A percentile compares a stretch with the other conserved stretches of the same genome.
phyloP scores from a whole-genome alignment of 1,284 basidiomycete species.

The Malassezia equina region DNA sequence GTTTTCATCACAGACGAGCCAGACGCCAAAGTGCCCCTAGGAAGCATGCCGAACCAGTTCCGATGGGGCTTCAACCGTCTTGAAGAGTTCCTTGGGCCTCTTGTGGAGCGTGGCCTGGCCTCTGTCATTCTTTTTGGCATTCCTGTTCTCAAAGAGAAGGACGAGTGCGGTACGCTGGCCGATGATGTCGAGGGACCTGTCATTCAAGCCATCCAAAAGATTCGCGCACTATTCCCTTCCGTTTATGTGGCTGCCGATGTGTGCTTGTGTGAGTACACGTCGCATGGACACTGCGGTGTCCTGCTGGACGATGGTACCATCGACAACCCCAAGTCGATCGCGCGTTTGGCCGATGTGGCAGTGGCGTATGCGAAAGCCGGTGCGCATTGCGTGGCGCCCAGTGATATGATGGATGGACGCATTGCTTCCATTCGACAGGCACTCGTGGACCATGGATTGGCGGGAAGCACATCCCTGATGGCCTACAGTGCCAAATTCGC shows the following conservation, averaged over 20 bases:
- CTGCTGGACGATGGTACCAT: slow-evolving; percentile 65
- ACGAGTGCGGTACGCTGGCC: slow-evolving; percentile 69
- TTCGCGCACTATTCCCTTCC: slow-evolving; percentile 65
- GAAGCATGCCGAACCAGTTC: slow-evolving; percentile 41
- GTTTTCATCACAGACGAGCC: slow-evolving; percentile 44
- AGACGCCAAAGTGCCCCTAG: slow-evolving; percentile 26
- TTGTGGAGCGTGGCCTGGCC: slow-evolving; percentile 76
- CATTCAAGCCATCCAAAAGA: slow-evolving; percentile 72
- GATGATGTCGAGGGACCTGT: slow-evolving; percentile 85
- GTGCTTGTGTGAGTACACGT: slow-evolving; percentile 98
- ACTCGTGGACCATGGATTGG: slow-evolving; percentile 71
- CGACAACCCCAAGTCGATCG: slow-evolving; percentile 52
- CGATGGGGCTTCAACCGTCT: slow-evolving; percentile 85
- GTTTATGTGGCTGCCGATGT: slow-evolving; percentile 75
- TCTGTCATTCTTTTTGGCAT: slow-evolving; percentile 97
- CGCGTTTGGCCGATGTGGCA: slow-evolving; percentile 81
- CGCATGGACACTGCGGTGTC: slow-evolving; percentile 91
- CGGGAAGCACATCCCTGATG: slow-evolving; percentile 68
- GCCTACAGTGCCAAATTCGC: slow-evolving; percentile 98
- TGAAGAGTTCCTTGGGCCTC: slow-evolving; percentile 72
- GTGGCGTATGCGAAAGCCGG: slow-evolving; percentile 85
- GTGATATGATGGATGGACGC: slow-evolving; percentile 99
- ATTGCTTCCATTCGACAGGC: slow-evolving; percentile 78
- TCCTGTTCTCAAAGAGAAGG: slow-evolving; percentile 61
- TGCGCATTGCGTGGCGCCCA: slow-evolving; percentile 93